Evolutionary conservation across 192 early-diverging fungal genomes (phyloP), one percentile per base, ranked within the genome.

Genomic region (Mortierella antarctica): DNA sequence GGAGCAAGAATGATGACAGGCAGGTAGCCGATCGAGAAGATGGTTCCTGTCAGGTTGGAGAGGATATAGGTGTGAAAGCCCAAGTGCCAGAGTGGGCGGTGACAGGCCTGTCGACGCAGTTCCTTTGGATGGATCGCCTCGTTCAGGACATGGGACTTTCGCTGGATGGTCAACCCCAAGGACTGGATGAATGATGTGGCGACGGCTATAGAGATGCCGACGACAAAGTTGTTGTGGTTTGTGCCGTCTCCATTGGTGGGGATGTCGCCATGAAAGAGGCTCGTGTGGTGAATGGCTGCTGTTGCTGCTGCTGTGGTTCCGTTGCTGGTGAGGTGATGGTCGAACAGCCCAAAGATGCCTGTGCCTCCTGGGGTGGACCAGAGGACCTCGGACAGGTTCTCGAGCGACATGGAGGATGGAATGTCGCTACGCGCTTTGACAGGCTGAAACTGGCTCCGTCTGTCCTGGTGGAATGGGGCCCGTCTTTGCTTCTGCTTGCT

Each of bases 1-100:
- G 93, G 93, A 12, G 93, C 93, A 15, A 93, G 80, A 54, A 93
- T 93, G 65, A 93, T 89, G 12, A 94, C 91, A 2, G 93, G 93
- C 12, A 94, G 85, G 60, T 92, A 89, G 62, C 91, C 93, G 55
- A 94, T 90, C 0, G 93, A 89, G 45, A 94, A 88, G 8, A 89
- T 83, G 0, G 92, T 91, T 54, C 92, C 92, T 17, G 88, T 90
- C 10, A 91, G 88, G 44, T 92, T 93, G 51, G 92, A 90, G 47
- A 89, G 64, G 61, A 94, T 82, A 58, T 91, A 93, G 20, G 90
- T 87, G 23, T 81, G 85, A 71, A 93, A 86, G 21, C 91, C 91
- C 9, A 83, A 53, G 65, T 90, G 88, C 93, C 93, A 94, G 49
- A 93, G 81, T 1, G 88, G 89, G 8, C 85, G 80, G 9, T 83